Conservation (phyloP, 345 rosid genomes). For the Adansonia digitata region DNA sequence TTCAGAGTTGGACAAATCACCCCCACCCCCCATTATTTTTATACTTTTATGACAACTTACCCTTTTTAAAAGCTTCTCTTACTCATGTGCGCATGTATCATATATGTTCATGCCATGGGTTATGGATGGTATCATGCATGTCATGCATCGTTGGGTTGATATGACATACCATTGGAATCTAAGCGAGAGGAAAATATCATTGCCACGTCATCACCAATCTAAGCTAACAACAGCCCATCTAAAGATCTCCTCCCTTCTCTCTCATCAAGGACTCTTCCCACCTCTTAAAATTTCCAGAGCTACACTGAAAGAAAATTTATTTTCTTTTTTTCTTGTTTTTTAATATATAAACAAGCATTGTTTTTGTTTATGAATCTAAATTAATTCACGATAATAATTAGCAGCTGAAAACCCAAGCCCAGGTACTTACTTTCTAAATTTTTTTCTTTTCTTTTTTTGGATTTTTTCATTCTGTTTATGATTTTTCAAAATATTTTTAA, state of each 20-base stretch:
- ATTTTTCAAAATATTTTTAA: background rate
- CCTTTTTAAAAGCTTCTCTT: no score
- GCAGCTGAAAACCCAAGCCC: background rate
- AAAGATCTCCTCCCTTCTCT: conserved; percentile 38
- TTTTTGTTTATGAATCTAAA: background rate
- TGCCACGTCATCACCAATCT: conserved; percentile 46
- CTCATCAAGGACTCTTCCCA: conserved; percentile 7
- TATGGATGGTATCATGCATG: background rate
- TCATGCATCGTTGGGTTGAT: conserved; percentile 20
- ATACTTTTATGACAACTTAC: background rate
- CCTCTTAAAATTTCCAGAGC: conserved; percentile 18
- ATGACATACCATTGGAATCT: conserved; percentile 33
- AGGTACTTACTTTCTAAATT: conserved; percentile 4
- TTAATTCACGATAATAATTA: background rate
- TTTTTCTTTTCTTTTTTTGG: background rate
- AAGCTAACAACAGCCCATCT: conserved; percentile 23
- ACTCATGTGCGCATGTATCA: background rate
- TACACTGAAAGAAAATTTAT: background rate
- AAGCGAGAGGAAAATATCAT: conserved; percentile 57
- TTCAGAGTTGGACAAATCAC: background rate
- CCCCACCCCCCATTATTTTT: background rate
- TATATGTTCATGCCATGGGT: background rate
- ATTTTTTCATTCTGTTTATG: background rate
- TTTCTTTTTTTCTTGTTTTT: background rate
- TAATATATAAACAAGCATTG: no score